These are phyloP conservation scores for Arabidopsis arenosa DNA, from an alignment of 345 rosid species.

Conservation along the genomic window DNA sequence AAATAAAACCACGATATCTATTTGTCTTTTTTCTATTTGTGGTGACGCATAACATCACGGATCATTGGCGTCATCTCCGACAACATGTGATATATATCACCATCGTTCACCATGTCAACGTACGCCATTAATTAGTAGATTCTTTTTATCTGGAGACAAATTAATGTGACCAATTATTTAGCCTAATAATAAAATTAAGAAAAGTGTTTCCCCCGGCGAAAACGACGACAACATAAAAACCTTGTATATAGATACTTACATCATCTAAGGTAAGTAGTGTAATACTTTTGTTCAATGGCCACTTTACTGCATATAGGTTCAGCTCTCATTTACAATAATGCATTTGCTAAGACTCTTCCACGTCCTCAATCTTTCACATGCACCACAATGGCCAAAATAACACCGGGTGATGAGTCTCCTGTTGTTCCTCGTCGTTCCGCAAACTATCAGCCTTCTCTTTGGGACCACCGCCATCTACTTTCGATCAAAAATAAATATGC, in stretches of 20 bases:
- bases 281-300: slow-evolving; percentile 18
- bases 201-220: background rate
- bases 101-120: background rate
- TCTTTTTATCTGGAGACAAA: background rate
- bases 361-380: slow-evolving; percentile 12
- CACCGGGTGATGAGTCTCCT: background rate
- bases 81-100: background rate
- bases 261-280: background rate
- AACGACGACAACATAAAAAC: background rate
- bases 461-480: slow-evolving; percentile 34
- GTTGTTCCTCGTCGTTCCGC: slow-evolving; percentile 35
- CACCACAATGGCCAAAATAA: slow-evolving; percentile 9
- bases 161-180: background rate
- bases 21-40: background rate
- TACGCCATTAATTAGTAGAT: background rate
- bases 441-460: slow-evolving; percentile 36
- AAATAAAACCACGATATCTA: no score
- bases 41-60: background rate
- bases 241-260: background rate
- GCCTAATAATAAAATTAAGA: background rate
- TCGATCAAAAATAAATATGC: slow-evolving; percentile 9
- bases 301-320: slow-evolving; percentile 23
- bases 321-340: background rate
- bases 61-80: background rate
- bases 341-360: slow-evolving; percentile 14